Evolutionary conservation across 768 basidiomycete genomes (phyloP).

Genomic region (Lactifluus hygrophoroides): DNA sequence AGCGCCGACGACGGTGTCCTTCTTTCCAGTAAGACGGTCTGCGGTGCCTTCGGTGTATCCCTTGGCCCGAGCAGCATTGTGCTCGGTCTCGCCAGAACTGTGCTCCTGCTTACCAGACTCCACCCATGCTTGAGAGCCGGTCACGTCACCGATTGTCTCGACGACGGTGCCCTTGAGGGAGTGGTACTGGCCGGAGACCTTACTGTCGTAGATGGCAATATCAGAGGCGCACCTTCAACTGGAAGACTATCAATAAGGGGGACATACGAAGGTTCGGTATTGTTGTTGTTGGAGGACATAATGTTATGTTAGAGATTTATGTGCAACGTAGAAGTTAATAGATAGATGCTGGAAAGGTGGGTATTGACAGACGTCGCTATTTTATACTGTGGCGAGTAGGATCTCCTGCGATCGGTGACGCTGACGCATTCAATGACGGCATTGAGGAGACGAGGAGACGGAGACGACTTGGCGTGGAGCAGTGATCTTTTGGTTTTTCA

Average conservation of each 20-base stretch:
- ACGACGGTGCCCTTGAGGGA: conserved; percentile 33
- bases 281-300: conserved; percentile 16
- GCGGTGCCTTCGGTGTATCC: conserved; percentile 41
- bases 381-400: background rate
- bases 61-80: conserved; percentile 40
- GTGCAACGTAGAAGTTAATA: background rate
- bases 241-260: background rate
- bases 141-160: conserved; percentile 36
- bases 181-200: conserved; percentile 33
- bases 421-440: conserved; percentile 17
- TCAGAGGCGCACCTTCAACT: background rate
- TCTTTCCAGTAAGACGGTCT: conserved; percentile 42
- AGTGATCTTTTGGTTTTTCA: background rate
- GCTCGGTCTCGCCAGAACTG: conserved; percentile 38
- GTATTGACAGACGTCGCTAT: background rate
- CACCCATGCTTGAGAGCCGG: conserved; percentile 36
- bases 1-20: conserved; percentile 46
- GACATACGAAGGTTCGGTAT: conserved; percentile 13
- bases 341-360: background rate
- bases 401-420: background rate
- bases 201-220: conserved; percentile 20
- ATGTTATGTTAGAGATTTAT: background rate
- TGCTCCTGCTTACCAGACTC: conserved; percentile 45
- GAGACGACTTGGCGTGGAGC: no score
- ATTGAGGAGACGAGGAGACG: background rate